A percentile compares a stretch with the other conserved stretches of the same genome.
These are phyloP conservation scores for Coniochaeta sp. DNA, from an alignment of 2,329 filamentous ascomycete genomes.

Conservation along the genomic window DNA sequence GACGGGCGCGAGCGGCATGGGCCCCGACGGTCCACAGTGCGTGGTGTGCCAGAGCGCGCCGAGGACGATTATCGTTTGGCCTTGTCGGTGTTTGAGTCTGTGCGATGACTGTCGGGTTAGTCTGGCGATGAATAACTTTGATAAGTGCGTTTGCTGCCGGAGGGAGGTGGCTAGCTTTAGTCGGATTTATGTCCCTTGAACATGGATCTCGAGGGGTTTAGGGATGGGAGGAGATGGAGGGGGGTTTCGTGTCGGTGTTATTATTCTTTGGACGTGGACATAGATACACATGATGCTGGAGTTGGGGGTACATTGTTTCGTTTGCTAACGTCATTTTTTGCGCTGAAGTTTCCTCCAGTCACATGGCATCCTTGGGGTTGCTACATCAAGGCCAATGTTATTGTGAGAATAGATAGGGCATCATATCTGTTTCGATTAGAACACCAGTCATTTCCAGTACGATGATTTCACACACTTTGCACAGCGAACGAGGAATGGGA, in stretches of 20 bases:
- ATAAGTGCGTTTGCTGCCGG: slow-evolving; percentile 90
- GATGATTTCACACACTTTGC: no score
- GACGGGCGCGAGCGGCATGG: slow-evolving; percentile 65
- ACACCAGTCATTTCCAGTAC: no score
- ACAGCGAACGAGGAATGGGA: no score
- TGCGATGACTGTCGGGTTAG: slow-evolving; percentile 94
- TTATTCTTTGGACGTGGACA: background rate
- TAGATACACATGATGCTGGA: no score
- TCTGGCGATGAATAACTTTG: slow-evolving; percentile 94
- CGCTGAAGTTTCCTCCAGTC: no score
- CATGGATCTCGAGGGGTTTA: no score
- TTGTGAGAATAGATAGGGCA: no score
- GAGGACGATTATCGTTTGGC: slow-evolving; percentile 89
- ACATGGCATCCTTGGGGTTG: no score
- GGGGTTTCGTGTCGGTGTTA: background rate
- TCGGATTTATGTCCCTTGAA: slow-evolving; percentile 76
- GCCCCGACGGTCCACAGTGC: slow-evolving; percentile 68
- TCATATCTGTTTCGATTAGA: no score
- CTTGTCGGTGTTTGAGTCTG: slow-evolving; percentile 86
- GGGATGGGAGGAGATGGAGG: background rate
- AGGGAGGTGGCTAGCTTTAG: slow-evolving; percentile 85
- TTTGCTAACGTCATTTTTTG: no score
- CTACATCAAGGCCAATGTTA: no score
- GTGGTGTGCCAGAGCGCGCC: slow-evolving; percentile 88
- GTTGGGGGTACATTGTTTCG: no score